These are phyloP conservation scores for Cymbopogon citratus DNA, from an alignment of 176 grass and related monocot genomes.

Conservation along the genomic window DNA sequence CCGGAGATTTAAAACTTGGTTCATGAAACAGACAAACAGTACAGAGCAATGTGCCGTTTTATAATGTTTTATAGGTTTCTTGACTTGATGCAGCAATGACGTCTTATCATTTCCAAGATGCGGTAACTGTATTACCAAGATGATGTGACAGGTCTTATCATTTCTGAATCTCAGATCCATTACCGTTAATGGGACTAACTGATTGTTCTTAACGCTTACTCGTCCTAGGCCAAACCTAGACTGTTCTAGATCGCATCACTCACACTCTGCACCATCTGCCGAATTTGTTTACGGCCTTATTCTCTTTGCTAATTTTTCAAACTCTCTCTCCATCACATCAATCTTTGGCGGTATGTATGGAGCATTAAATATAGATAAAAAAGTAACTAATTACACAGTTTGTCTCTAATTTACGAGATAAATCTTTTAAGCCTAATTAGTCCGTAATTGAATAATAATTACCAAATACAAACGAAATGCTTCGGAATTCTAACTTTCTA, in stretches of 20 bases:
- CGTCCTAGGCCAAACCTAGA: not conserved
- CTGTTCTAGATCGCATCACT: not conserved
- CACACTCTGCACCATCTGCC: not conserved
- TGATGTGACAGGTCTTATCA: conserved; percentile 1
- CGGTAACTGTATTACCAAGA: not conserved
- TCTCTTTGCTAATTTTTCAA: too few species aligned
- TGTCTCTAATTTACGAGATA: too few species aligned
- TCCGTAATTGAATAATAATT: too few species aligned
- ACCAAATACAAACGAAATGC: too few species aligned
- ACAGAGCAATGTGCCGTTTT: not conserved
- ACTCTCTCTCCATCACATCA: too few species aligned
- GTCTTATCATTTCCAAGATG: not conserved
- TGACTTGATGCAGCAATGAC: not conserved
- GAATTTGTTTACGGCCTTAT: not conserved
- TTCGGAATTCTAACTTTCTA: too few species aligned
- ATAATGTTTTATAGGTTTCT: not conserved
- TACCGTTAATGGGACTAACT: not conserved
- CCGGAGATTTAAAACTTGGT: too few species aligned
- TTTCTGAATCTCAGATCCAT: not conserved
- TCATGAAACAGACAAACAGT: not conserved
- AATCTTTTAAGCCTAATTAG: too few species aligned
- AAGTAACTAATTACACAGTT: too few species aligned
- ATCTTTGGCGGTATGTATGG: too few species aligned
- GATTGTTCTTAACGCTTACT: conserved; percentile 38
- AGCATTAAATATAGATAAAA: too few species aligned